These are phyloP conservation scores for Dryas drummondii DNA, from an alignment of 306 rosid species.

Conservation along the genomic window DNA sequence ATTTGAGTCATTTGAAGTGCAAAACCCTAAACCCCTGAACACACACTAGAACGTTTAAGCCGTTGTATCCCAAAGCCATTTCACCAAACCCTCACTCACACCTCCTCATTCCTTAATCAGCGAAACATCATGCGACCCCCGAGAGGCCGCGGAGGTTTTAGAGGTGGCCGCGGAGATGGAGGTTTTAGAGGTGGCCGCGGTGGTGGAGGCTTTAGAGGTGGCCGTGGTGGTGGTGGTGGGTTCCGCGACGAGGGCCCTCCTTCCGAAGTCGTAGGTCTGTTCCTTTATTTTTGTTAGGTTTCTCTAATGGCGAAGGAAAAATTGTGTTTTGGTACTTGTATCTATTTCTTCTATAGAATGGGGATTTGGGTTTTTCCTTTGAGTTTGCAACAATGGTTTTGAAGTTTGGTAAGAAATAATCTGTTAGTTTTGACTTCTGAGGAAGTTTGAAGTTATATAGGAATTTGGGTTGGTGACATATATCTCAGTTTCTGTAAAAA, in stretches of 20 bases:
- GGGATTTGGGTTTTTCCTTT: background rate
- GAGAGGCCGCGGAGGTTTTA: constrained; percentile 65
- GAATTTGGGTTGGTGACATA: background rate
- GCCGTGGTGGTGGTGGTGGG: constrained; percentile 22
- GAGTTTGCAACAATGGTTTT: background rate
- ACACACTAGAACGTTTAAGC: background rate
- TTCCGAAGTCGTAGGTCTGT: constrained; percentile 79
- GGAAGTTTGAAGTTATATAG: background rate
- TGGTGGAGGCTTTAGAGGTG: constrained; percentile 51
- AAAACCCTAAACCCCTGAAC: background rate
- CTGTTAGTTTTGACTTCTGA: background rate
- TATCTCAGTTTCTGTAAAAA: background rate
- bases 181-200: constrained; percentile 67
- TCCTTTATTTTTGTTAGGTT: background rate
- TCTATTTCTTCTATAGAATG: background rate
- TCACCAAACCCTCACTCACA: background rate
- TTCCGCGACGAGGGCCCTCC: constrained; percentile 99
- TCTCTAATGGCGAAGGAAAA: background rate
- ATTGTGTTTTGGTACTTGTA: too few species aligned
- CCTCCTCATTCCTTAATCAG: background rate
- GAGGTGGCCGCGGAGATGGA: too few species aligned
- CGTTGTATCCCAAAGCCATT: background rate
- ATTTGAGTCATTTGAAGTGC: too few species aligned
- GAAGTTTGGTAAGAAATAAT: too few species aligned
- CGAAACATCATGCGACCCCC: constrained; percentile 63